phyloP scores from a whole-genome alignment of 352 stramenopile genomes.

The Paralagenidium karlingii region DNA sequence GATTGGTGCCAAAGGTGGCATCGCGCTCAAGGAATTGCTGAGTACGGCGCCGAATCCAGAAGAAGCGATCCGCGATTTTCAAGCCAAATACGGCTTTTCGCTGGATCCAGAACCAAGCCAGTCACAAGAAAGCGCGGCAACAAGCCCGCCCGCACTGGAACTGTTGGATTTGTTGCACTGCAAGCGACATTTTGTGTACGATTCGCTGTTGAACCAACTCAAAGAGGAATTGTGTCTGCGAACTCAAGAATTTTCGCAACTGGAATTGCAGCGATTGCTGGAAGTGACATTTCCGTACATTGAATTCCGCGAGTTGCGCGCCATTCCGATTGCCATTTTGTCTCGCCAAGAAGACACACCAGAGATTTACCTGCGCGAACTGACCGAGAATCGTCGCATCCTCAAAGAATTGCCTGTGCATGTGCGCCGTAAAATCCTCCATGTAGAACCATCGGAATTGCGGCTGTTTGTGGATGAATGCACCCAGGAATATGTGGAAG shows the following conservation, averaged over 20 bases:
- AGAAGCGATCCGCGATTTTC: constrained; percentile 71
- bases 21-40: constrained; percentile 68
- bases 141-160: constrained; percentile 39
- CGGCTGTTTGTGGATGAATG: constrained; percentile 64
- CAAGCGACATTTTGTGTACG: constrained; percentile 43
- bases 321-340: constrained; percentile 74
- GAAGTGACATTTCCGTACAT: constrained; percentile 82
- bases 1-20: constrained; percentile 56
- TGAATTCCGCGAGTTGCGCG: constrained; percentile 75
- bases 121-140: constrained; percentile 3
- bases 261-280: constrained; percentile 51
- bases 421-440: constrained; percentile 71
- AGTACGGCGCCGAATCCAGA: constrained; percentile 76
- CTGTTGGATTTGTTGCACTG: constrained; percentile 71
- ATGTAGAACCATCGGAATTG: constrained; percentile 53
- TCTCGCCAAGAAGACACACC: constrained; percentile 69
- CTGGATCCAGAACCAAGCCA: constrained; percentile 2
- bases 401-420: constrained; percentile 65
- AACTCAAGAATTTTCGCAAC: constrained; percentile 52
- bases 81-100: constrained; percentile 38
- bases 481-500: constrained; percentile 54
- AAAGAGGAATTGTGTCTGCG: constrained; percentile 60
- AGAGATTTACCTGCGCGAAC: constrained; percentile 53
- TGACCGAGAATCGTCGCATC: constrained; percentile 74
- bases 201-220: constrained; percentile 54